Base-by-base conservation (phyloP, 108 stramenopile genomes). In the Epipyxis sp. region DNA sequence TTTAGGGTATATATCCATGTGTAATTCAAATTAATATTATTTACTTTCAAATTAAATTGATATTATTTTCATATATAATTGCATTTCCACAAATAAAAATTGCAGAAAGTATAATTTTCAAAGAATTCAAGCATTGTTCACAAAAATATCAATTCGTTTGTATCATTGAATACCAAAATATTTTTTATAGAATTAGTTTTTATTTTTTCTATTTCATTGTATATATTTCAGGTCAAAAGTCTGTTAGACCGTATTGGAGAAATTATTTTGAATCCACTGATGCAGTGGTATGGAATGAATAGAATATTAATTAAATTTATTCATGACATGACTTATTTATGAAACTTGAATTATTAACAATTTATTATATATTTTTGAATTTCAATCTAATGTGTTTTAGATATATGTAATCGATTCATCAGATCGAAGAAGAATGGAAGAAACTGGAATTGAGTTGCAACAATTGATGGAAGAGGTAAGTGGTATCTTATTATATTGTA, bases 221-320 rank as follows among this genome's bases (percentile, higher is more conserved):
- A 78, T 76, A 77, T 44, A 85, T 86, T 77, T 82, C 84, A 67
- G 87, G 87, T 32, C 87, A 87, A 80, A 83, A 86, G 71, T 79
- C 79, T 20, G 87, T 88, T 59, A 82, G 87, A 37, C 87, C 87
- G 1, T 88, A 85, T 82, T 88, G 87, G 87, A 81, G 87, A 1
- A 87, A 87, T 82, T 88, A 88, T 82, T 88, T 86, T 43, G 84
- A 87, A 69, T 79, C 85, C 79, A 85, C 84, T 16, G 87, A 88
- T 41, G 86, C 84, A 27, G 82, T 88, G 0, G 80, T 84, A 10
- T 6, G 61, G 46, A 50, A 20, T 50, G 13, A 50, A 50, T 6
- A 13, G 13, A 13, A 6, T 50, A 6, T 50, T 50, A 13, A 6
- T 50, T 20, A 13, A 13, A 13, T 50, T 50, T 20, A 13, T 20